These are phyloP conservation scores for Aspergillus fructus DNA, from an alignment of 2,329 filamentous ascomycete species.

Conservation along the genomic window DNA sequence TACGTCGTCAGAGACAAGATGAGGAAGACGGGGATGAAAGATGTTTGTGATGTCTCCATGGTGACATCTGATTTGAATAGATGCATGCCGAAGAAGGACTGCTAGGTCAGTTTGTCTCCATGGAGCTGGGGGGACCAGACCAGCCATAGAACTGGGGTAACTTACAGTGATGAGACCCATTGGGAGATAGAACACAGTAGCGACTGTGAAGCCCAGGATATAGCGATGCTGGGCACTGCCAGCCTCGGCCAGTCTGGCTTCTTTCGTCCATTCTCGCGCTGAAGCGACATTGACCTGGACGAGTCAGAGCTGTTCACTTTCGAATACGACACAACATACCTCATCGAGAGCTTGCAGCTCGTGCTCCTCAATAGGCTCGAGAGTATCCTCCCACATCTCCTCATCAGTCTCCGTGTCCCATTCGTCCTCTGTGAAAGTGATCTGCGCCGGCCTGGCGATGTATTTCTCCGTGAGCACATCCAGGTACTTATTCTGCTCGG, in stretches of 20 bases:
- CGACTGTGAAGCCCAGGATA: background rate
- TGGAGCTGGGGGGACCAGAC: fast-evolving
- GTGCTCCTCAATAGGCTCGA: background rate
- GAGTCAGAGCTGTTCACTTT: background rate
- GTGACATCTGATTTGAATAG: background rate
- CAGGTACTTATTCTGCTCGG: constrained; percentile 6
- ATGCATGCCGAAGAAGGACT: constrained; percentile 5
- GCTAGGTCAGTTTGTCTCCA: background rate
- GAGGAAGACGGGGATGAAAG: background rate
- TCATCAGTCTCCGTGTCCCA: background rate
- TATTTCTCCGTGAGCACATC: constrained; percentile 2
- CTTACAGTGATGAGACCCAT: background rate
- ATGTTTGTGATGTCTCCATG: background rate
- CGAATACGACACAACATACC: background rate
- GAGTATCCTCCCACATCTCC: background rate
- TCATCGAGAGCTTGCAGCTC: background rate
- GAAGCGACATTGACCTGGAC: background rate
- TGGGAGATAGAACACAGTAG: background rate
- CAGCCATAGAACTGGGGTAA: too few species aligned
- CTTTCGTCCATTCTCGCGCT: background rate
- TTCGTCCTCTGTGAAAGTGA: background rate
- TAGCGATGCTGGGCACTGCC: background rate
- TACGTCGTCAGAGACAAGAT: background rate
- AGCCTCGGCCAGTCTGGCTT: background rate
- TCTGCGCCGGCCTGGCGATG: background rate